Base-by-base conservation (phyloP, 768 basidiomycete genomes). In the Austroboletus festivus region DNA sequence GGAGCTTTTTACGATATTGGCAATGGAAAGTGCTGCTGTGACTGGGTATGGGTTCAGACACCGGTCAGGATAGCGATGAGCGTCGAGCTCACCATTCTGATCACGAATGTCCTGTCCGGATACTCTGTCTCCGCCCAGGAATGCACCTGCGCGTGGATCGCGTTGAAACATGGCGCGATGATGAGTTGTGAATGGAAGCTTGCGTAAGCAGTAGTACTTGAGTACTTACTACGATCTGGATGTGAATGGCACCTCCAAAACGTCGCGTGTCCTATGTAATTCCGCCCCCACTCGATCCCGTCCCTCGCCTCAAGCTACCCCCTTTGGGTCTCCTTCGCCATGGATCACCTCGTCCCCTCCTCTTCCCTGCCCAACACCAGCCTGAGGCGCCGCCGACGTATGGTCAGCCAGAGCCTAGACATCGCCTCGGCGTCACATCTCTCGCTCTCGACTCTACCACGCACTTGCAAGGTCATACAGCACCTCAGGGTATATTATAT, bases 1-100 rank as follows among this genome's bases (percentile, higher is more conserved):
- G 22, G 92, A 95, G 60, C 89, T 95, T 79, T 94, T 96, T 34
- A 99, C 84, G 59, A 98, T 87, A 70, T 99, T 99, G 50, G 96
- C 93, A 62, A 99, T 96, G 6, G 95, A 86, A 63, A 90, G 86
- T 39, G 94, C 95, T 38, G 95, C 96, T 61, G 92, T 81, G 59
- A 98, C 95, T 96, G 68, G 44, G 35, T 18, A 13, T 7, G 11
- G 18, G 33, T 15, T 13, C 33, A 34, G 33, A 5, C 10, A 28
- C 5, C 26, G 26, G 31, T 33, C 4, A 33, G 31, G 31, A 33
- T 8, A 13, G 48, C 38, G 45, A 53, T 24, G 37, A 13, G 4
- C 8, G 37, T n/a, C 10, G 15, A 15, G 40, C 65, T 55, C 57
- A 92, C 93, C 93, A 86, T 96, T 95, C 71, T 94, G 92, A 72